Evolutionary conservation across 148 eudicot genomes (phyloP).

Genomic region (Fallopia convolvulus): DNA sequence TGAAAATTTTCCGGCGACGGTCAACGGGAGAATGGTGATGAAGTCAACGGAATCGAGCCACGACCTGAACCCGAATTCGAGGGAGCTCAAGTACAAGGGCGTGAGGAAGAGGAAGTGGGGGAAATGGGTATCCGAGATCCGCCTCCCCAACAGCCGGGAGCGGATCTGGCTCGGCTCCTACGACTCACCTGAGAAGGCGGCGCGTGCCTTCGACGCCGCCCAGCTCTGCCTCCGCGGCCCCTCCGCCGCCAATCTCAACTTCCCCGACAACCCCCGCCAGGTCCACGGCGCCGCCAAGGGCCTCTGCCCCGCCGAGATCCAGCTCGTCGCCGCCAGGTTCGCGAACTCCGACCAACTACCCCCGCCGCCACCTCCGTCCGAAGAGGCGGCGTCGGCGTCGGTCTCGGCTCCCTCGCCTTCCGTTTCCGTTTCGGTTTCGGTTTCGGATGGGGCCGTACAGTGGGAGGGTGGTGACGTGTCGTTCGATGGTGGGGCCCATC

Average conservation of each 20-base stretch:
- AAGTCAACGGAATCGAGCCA: not conserved
- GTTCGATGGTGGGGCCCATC: conserved; percentile 13
- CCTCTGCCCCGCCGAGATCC: conserved; percentile 49
- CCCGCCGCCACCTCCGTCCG: conserved; percentile 4
- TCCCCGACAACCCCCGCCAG: conserved; percentile 61
- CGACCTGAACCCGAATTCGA: not conserved
- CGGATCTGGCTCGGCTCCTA: conserved; percentile 85
- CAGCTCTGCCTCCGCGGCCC: conserved; percentile 71
- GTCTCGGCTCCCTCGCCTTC: conserved; percentile 13
- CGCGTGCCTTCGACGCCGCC: conserved; percentile 91
- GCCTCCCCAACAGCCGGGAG: conserved; percentile 74
- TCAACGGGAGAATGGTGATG: not conserved
- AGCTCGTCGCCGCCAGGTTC: conserved; percentile 42
- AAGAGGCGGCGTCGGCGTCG: conserved; percentile 18
- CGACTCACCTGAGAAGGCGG: conserved; percentile 60
- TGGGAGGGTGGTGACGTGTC: conserved; percentile 27
- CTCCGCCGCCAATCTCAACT: conserved; percentile 68
- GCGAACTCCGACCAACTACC: conserved; percentile 26
- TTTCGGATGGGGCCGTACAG: conserved; percentile 27
- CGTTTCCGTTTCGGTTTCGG: conserved; percentile 20
- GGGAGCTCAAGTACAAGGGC: conserved; percentile 49
- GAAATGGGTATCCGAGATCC: conserved; percentile 79
- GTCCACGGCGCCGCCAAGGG: conserved; percentile 39
- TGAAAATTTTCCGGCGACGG: not conserved
- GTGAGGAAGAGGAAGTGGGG: conserved; percentile 94